Percentiles rank a stretch among this genome's conserved stretches.
Evolutionary conservation across 768 basidiomycete genomes (phyloP).

Genomic region (Phaeotremella skinneri): DNA sequence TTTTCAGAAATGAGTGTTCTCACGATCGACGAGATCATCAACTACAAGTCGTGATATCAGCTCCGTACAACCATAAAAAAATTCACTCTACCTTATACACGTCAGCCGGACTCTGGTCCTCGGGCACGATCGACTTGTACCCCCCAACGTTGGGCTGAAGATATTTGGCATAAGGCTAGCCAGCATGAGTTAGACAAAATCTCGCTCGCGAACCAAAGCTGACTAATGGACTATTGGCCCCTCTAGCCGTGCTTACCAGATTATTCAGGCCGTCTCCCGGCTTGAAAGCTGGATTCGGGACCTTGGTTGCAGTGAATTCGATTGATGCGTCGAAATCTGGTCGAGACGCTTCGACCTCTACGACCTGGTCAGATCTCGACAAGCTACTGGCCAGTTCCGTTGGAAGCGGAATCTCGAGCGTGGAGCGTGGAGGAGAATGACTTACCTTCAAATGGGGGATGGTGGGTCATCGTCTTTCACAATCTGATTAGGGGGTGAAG

Average conservation of each 20-base stretch:
- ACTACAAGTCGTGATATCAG: constrained; percentile 4
- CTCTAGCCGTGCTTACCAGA: constrained; percentile 16
- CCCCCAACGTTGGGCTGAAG: constrained; percentile 14
- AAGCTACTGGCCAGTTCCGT: background rate
- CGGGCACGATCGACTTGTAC: constrained; percentile 20
- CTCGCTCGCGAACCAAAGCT: too few species aligned
- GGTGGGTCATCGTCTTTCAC: background rate
- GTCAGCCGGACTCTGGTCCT: constrained; percentile 7
- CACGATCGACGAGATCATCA: constrained; percentile 38
- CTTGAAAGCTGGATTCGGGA: constrained; percentile 26
- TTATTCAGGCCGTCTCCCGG: constrained; percentile 31
- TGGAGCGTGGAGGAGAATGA: background rate
- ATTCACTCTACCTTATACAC: constrained; percentile 19
- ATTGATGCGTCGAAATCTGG: constrained; percentile 19
- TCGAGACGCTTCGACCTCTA: constrained; percentile 33
- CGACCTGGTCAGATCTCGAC: background rate
- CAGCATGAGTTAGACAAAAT: background rate
- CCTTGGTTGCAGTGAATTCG: constrained; percentile 14
- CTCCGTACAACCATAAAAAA: background rate
- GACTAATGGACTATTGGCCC: background rate
- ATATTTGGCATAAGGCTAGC: constrained; percentile 15
- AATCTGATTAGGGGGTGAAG: too few species aligned
- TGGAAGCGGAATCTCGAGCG: background rate
- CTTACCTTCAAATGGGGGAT: constrained; percentile 1
- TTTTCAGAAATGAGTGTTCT: background rate